Evolutionary conservation across 768 basidiomycete genomes (phyloP), one percentile per base, ranked within the genome.

Genomic region (Xerocomellus chrysenteron): DNA sequence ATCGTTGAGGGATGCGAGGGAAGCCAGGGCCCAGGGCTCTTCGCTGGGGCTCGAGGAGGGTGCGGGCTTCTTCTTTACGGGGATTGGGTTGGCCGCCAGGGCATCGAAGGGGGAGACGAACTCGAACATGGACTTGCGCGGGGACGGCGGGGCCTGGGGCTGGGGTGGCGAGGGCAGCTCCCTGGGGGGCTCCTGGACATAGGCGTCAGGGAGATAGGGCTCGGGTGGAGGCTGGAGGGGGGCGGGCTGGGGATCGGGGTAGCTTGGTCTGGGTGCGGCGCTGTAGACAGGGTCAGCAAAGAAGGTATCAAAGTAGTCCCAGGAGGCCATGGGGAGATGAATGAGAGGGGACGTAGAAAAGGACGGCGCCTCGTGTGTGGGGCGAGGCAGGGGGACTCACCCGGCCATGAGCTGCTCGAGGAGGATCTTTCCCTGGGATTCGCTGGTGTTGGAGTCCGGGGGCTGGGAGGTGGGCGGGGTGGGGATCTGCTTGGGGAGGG

Each of bases 61-160:
- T 3, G 82, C 81, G 19, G 87, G 84, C 68, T 90, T 90, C 69
- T 90, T 89, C 76, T 87, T 88, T 52, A 80, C 69, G 17, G 78
- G 53, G 41, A 69, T 67, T 1, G 67, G 35, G n/a, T 79, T 73
- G 9, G 83, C 60, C n/a, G 73, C 79, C 45, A 93, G 79, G 26
- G 88, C 90, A 62, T 94, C 91, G 63, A 93, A 92, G 2, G 92
- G 86, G 47, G 90, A 91, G 48, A 87, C 80, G 58, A 90, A 93
- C 39, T 92, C 90, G 63, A 94, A 94, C 81, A 92, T 84, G 47
- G 89, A 88, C 70, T 88, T 86, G 64, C 85, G 87, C 24, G 86
- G 81, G 41, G 87, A 86, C 32, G 89, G 82, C 0, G 87, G 83
- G 4, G 81, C 75, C 48, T 78, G 79, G 47, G 60, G 46, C 42